Base-by-base conservation (phyloP, 495 filamentous ascomycete species). In the Cladorrhinum samala region DNA sequence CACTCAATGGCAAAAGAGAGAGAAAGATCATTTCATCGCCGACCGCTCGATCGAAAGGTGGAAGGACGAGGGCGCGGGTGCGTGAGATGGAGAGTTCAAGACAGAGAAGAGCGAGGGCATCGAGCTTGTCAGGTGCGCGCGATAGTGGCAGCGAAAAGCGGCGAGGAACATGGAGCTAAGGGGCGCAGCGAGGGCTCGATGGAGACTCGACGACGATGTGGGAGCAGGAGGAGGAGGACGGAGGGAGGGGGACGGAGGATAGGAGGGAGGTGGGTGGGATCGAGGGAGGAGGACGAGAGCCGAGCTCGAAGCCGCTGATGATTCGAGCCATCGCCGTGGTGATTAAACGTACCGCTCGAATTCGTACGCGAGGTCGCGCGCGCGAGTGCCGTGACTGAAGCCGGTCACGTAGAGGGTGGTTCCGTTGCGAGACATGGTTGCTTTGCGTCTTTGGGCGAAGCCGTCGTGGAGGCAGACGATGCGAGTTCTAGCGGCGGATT, bases 291-390 rank as follows among this genome's bases (percentile, higher is more conserved):
- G 27, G 27, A 33, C 68, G 64, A 65, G 60, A 61, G 66, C 43
- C 66, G 66, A 59, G 55, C 62, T 70, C 68, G 72, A 69, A 60
- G 71, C 54, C 60, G 68, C 62, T 64, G 66, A 70, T 73, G 27
- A 33, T 33, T 33, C 70, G 72, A 69, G 64, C 62, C 61, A 70
- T 72, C 66, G 69, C 67, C 65, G 66, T 61, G 56, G 59, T 68
- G 61, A 23, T 49, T 52, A 60, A 59, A 70, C 69, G 67, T 74
- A 98, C 94, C 92, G 69, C 88, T 96, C 91, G 87, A 96, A 96
- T 82, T 99, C 93, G 88, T 96, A 97, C 78, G 93, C 93, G 73
- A 99, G 89, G 77, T 99, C 93, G 82, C 94, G 90, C 69, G 93
- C 93, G 78, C 93, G 91, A 70, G 93, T 99, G 66, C 93, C 94